phyloP scores from a whole-genome alignment of 331 rosid genomes.

The Prunus yedoensis region DNA sequence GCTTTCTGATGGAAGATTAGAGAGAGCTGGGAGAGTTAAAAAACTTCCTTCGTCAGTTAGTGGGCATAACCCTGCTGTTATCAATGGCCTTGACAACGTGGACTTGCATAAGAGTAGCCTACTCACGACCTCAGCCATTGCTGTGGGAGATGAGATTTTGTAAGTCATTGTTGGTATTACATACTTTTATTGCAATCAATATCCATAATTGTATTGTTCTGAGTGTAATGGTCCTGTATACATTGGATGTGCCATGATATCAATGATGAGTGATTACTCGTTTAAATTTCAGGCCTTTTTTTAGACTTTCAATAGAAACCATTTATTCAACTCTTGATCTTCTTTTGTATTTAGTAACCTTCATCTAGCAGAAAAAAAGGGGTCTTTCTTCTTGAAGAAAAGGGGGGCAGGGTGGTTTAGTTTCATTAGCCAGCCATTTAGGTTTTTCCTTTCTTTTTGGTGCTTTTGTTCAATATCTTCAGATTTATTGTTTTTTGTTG shows the following conservation, averaged over 20 bases:
- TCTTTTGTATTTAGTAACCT: too few relatives aligned
- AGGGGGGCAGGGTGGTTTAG: too few relatives aligned
- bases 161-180: conserved; percentile 49
- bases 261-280: background rate
- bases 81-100: conserved; percentile 50
- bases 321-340: background rate
- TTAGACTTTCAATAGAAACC: background rate
- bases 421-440: too few relatives aligned
- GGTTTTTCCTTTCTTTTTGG: too few relatives aligned
- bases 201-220: background rate
- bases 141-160: conserved; percentile 97
- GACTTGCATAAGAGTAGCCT: conserved; percentile 54
- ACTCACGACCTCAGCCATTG: conserved; percentile 70
- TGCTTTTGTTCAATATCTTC: too few relatives aligned
- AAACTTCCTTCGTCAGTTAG: conserved; percentile 46
- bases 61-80: conserved; percentile 39
- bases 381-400: too few relatives aligned
- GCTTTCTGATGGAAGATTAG: conserved; percentile 91
- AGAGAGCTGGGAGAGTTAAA: conserved; percentile 93
- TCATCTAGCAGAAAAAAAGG: too few relatives aligned
- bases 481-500: background rate
- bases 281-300: background rate
- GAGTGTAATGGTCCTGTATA: too few relatives aligned
- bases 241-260: background rate
- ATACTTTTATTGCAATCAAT: background rate